Conservation (phyloP, 108 stramenopile species). For the Nitzschia sp. region DNA sequence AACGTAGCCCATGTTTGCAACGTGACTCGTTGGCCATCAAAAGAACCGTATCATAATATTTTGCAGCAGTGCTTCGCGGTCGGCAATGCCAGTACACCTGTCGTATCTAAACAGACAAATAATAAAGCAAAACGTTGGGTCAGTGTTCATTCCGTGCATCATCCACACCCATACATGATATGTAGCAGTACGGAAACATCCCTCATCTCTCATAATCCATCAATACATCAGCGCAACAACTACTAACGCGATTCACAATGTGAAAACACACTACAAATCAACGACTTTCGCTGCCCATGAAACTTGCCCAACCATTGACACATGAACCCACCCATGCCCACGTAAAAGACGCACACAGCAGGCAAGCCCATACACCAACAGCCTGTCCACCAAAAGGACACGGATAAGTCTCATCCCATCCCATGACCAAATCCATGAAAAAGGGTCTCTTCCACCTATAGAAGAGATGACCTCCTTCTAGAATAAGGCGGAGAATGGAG, state of each 20-base stretch:
- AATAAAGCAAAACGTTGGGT: no score
- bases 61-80: no score
- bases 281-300: conserved; percentile 3
- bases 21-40: no score
- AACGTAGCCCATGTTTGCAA: no score
- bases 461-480: conserved; percentile 4
- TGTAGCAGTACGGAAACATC: background rate
- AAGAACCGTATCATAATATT: no score
- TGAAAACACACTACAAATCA: background rate
- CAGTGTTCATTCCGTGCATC: no score
- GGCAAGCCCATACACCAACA: conserved; percentile 5
- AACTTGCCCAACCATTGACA: background rate
- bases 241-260: conserved; percentile 1
- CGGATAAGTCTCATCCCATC: no score
- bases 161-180: no score
- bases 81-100: no score
- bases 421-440: conserved; percentile 2
- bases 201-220: conserved; percentile 32
- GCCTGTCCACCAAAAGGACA: background rate
- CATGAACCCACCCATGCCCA: background rate
- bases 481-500: conserved; percentile 8
- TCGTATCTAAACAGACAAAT: no score
- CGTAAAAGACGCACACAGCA: background rate
- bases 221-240: conserved; percentile 23
- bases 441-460: conserved; percentile 14